These are phyloP conservation scores for Testicularia cyperi DNA, from an alignment of 1,284 basidiomycete species.

Conservation along the genomic window DNA sequence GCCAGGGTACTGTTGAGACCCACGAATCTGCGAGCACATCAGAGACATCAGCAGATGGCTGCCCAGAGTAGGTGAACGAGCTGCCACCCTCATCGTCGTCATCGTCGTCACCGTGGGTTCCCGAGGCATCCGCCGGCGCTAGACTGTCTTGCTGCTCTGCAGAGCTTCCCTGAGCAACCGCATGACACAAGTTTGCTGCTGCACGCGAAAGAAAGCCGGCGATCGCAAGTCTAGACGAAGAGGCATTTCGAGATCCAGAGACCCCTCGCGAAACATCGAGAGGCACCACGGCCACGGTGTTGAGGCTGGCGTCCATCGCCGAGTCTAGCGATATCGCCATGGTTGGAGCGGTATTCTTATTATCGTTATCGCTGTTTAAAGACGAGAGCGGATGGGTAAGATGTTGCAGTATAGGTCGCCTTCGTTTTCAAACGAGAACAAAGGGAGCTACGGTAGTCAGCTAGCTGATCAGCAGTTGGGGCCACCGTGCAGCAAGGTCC, in stretches of 20 bases:
- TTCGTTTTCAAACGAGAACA: too few relatives aligned
- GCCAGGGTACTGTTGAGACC: constrained; percentile 24
- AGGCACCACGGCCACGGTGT: constrained; percentile 28
- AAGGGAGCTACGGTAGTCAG: too few relatives aligned
- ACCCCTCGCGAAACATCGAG: constrained; percentile 3
- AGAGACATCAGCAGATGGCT: neutral
- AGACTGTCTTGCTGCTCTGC: neutral
- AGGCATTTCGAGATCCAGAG: neutral
- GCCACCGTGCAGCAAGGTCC: too few relatives aligned
- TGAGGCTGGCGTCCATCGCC: constrained; percentile 5
- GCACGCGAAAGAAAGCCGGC: constrained; percentile 8
- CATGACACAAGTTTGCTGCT: constrained; percentile 24
- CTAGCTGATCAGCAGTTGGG: too few relatives aligned
- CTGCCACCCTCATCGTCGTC: constrained; percentile 20
- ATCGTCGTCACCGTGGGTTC: neutral
- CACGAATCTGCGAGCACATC: neutral
- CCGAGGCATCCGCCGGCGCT: neutral
- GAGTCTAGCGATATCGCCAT: too few relatives aligned
- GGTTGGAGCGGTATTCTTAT: too few relatives aligned
- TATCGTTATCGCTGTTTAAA: too few relatives aligned
- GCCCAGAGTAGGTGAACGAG: constrained; percentile 25
- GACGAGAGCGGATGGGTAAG: too few relatives aligned
- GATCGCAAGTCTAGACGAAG: constrained; percentile 1
- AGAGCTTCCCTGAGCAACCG: constrained; percentile 22
- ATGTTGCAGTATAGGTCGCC: too few relatives aligned